Evolutionary conservation across 352 stramenopile genomes (phyloP), one percentile per base, ranked within the genome.

Genomic region (Thalassiosira livingstoniorum): DNA sequence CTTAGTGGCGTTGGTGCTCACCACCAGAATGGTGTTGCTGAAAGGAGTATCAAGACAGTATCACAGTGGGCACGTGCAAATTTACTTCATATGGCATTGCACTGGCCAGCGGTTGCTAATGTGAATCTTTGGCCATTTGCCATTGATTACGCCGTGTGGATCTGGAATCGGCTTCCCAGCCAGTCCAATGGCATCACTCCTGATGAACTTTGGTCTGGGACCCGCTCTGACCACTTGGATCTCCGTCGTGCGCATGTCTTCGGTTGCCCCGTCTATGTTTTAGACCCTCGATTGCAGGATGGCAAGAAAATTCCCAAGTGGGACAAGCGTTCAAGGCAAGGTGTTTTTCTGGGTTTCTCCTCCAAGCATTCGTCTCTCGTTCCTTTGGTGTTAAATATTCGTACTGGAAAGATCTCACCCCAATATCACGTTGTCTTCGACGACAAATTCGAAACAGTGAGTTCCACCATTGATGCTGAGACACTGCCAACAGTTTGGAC

Each of bases 251-350:
- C 74, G 13, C 85, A 90, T 69, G 85, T 90, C 0, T 91, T 57
- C 42, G 85, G 87, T 3, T 91, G 85, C 51, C 85, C 88, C 31
- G 47, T 62, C 2, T 92, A 81, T 58, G 83, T 92, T 7, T 47
- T 92, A 23, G 76, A 89, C 23, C 31, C 63, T 11, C 63, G 10
- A 1, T 35, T 91, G 0, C 42, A 73, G 45, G 83, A 87, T 58
- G 82, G 76, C 27, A 83, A 87, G 73, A 89, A 88, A 39, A 58
- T 92, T 15, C 84, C 85, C 0, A 83, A 83, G 32, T 92, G 66
- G 51, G 66, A 85, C 11, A 29, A 27, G 43, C 63, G 77, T 15
- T 39, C 77, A 4, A 7, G 64, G 35, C 34, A 69, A 10, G 78
- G 75, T 5, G 42, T 78, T 35, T 92, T 82, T 47, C 27, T 90